These are phyloP conservation scores for Scheffersomyces spartinae DNA, from an alignment of 805 yeast genomes.

Conservation along the genomic window DNA sequence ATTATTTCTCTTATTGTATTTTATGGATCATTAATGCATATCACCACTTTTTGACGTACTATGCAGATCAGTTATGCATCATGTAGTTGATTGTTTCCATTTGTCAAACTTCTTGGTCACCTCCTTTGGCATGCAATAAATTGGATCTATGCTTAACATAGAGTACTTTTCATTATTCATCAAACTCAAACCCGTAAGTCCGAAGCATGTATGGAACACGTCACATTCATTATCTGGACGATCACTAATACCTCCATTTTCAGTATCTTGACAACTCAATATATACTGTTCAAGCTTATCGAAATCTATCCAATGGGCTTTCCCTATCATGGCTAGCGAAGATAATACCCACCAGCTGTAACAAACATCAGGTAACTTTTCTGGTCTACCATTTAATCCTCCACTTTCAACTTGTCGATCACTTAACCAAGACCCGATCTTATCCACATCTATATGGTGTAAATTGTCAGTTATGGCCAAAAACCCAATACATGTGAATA, in stretches of 20 bases:
- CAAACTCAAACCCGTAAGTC: constrained; percentile 76
- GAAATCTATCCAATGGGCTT: constrained; percentile 68
- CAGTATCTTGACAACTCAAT: constrained; percentile 62
- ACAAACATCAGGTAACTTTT: constrained; percentile 93
- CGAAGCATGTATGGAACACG: constrained; percentile 87
- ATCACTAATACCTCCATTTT: constrained; percentile 85
- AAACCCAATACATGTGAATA: constrained; percentile 75
- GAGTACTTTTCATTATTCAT: constrained; percentile 43
- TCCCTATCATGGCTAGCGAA: constrained; percentile 53
- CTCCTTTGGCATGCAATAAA: constrained; percentile 69
- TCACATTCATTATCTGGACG: constrained; percentile 86
- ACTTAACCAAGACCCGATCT: constrained; percentile 75
- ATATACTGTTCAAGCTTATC: constrained; percentile 56
- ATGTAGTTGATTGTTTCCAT: constrained; percentile 11
- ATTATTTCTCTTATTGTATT: too few relatives aligned
- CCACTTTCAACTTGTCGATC: constrained; percentile 84
- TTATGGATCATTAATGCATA: too few relatives aligned
- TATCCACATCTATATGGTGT: constrained; percentile 34
- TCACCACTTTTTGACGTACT: too few relatives aligned
- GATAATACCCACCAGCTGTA: constrained; percentile 97
- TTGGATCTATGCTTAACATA: constrained; percentile 65
- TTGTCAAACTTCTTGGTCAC: constrained; percentile 22
- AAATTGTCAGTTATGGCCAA: constrained; percentile 56
- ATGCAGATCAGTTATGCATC: neutral
- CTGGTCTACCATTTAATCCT: constrained; percentile 94